Base-by-base conservation (phyloP, 2,329 filamentous ascomycete genomes). In the Ophiosphaerella herpotricha region DNA sequence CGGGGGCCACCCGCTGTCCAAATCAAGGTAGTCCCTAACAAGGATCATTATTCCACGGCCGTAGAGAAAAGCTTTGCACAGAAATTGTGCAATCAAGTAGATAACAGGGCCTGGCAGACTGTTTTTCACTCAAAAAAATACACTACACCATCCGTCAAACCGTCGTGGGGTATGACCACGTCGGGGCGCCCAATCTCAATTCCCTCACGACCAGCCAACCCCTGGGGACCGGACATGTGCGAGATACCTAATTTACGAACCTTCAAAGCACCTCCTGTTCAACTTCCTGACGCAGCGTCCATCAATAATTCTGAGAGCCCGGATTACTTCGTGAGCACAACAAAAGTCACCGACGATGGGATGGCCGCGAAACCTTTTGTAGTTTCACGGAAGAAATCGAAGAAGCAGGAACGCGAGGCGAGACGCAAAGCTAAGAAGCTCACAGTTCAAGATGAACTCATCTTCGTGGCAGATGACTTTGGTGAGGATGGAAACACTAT, bases 361-460 rank as follows among this genome's bases (percentile, higher is more conserved):
- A 7, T 24, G 24, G 13, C 9, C 3, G 12, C 16, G 7, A 16
- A 7, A 11, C 55, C 57, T 39, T 37, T 49, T 3, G 29, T 46
- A 9, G 43, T 63, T 2, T 60, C 62, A 12, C 55, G 62, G 37
- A 67, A 60, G 49, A 67, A 62, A 51, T 52, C 53, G 13, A 64
- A 64, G 36, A 70, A 68, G 51, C 55, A 57, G 31, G 33, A 42
- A 36, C 57, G 54, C 18, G 54, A 55, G 44, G 38, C 50, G 5
- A 55, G 58, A 35, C 59, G 58, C 11, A 70, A 67, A 35, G 55
- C 54, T 29, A 66, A 60, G 43, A 63, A 61, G 46, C 14, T 45
- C 4, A 32, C 37, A 13, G 42, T 36, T 2, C 9, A 40, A 32
- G 52, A 51, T 12, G 38, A 45, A 11, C 18, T 7, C 21, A 12